Evolutionary conservation across 192 early-diverging fungal species (phyloP).

Genomic region (Oehlia diaphana): DNA sequence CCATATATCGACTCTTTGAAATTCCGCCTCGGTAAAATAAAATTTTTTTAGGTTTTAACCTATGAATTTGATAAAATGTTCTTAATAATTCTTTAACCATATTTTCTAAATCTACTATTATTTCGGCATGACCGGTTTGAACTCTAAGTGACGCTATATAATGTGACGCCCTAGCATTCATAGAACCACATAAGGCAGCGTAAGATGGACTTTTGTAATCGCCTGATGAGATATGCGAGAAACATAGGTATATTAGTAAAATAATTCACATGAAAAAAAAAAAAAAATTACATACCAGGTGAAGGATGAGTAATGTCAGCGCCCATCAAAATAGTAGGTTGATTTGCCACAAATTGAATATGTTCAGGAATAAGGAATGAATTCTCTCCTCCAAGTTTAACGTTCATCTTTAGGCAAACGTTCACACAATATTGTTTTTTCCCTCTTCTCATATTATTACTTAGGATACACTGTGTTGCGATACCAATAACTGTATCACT

Average conservation of each 20-base stretch:
- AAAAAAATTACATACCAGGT: no score
- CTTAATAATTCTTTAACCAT: constrained; percentile 70
- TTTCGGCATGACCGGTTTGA: constrained; percentile 70
- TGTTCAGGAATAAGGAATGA: constrained; percentile 54
- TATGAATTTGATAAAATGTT: constrained; percentile 59
- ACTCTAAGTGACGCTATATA: constrained; percentile 65
- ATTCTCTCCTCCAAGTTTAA: constrained; percentile 66
- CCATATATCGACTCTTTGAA: constrained; percentile 80
- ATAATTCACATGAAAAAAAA: constrained; percentile 11
- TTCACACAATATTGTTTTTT: constrained; percentile 88
- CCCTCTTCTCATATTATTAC: constrained; percentile 40
- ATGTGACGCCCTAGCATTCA: constrained; percentile 60
- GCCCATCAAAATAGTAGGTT: constrained; percentile 81
- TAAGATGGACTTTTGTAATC: constrained; percentile 65
- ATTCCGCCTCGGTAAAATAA: constrained; percentile 91
- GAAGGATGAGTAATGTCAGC: constrained; percentile 89
- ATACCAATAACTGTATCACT: constrained; percentile 86
- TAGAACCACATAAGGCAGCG: constrained; percentile 70
- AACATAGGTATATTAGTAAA: neutral
- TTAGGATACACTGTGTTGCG: constrained; percentile 89
- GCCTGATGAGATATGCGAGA: neutral
- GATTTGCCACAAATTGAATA: constrained; percentile 64
- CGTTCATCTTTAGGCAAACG: constrained; percentile 72
- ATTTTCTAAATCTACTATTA: constrained; percentile 66
- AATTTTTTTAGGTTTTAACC: constrained; percentile 74